These are phyloP conservation scores for Paecilomyces variotii DNA, from an alignment of 2,329 filamentous ascomycete genomes.

Conservation along the genomic window DNA sequence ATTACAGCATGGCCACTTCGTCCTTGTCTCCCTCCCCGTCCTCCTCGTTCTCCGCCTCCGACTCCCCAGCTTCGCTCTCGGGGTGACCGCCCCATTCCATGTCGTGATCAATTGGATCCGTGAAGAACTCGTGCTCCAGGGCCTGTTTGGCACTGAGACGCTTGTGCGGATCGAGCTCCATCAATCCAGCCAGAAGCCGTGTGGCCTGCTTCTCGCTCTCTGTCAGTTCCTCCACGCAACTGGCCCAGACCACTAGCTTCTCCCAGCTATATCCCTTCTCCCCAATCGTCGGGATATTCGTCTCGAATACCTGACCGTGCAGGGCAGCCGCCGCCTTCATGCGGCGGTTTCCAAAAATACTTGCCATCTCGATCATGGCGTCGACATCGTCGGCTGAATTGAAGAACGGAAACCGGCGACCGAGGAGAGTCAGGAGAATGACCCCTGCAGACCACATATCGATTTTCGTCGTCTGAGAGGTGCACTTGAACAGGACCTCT, in stretches of 20 bases:
- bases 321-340: slow-evolving; percentile 78
- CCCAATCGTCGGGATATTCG: slow-evolving; percentile 83
- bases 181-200: slow-evolving; percentile 32
- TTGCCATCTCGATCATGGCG: slow-evolving; percentile 93
- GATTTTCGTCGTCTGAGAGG: slow-evolving; percentile 84
- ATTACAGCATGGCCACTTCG: slow-evolving; percentile 30
- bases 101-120: slow-evolving; percentile 31
- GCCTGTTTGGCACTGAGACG: slow-evolving; percentile 37
- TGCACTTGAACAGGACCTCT: slow-evolving; percentile 95
- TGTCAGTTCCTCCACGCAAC: slow-evolving; percentile 58
- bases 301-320: slow-evolving; percentile 88
- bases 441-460: slow-evolving; percentile 97
- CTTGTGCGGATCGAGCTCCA: slow-evolving; percentile 37
- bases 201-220: slow-evolving; percentile 39
- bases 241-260: slow-evolving; percentile 94
- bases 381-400: slow-evolving; percentile 98
- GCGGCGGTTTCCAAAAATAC: slow-evolving; percentile 76
- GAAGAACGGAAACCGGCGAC: slow-evolving; percentile 92
- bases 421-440: slow-evolving; percentile 91
- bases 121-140: slow-evolving; percentile 39
- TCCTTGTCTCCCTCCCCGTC: slow-evolving; percentile 23
- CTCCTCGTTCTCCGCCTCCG: slow-evolving; percentile 20
- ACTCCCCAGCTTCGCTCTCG: slow-evolving; percentile 23
- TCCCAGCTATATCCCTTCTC: slow-evolving; percentile 78
- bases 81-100: slow-evolving; percentile 33